Evolutionary conservation across 225 moss, liverwort and hornwort species (phyloP).

Genomic region (Pleurozium schreberi): DNA sequence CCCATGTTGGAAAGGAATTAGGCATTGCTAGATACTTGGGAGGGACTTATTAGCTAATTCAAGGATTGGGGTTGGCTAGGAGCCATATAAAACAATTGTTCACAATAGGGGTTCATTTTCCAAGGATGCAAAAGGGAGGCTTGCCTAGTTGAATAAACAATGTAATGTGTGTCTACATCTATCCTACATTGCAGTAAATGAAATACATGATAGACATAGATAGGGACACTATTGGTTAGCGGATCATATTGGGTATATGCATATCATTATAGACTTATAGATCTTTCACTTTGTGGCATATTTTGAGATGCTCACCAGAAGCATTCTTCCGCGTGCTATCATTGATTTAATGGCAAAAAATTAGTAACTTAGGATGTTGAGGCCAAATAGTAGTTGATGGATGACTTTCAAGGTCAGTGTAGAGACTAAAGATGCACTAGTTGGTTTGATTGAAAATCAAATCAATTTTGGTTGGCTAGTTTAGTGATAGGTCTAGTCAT

Average conservation of each 20-base stretch:
- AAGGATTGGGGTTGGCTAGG: too few species aligned
- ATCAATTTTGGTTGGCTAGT: background rate
- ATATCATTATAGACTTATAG: background rate
- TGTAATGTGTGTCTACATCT: background rate
- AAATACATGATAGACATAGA: background rate
- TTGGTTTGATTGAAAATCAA: fast-evolving
- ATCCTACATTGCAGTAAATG: background rate
- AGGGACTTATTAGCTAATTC: too few species aligned
- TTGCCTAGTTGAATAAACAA: too few species aligned
- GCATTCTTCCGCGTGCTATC: fast-evolving
- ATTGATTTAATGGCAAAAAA: fast-evolving
- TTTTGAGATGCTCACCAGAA: background rate
- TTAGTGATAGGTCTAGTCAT: background rate
- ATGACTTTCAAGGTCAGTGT: background rate
- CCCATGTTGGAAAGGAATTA: too few species aligned
- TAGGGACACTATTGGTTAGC: background rate
- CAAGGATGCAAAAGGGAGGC: too few species aligned
- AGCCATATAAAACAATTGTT: too few species aligned
- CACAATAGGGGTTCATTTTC: too few species aligned
- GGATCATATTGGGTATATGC: background rate
- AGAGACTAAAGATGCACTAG: fast-evolving
- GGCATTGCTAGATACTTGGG: too few species aligned
- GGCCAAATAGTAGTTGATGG: background rate
- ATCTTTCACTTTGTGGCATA: background rate
- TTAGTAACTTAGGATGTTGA: fast-evolving